A percentile compares a stretch with the other conserved stretches of the same genome.
phyloP scores from a whole-genome alignment of 2,329 filamentous ascomycete genomes.

The Fusarium sp. region DNA sequence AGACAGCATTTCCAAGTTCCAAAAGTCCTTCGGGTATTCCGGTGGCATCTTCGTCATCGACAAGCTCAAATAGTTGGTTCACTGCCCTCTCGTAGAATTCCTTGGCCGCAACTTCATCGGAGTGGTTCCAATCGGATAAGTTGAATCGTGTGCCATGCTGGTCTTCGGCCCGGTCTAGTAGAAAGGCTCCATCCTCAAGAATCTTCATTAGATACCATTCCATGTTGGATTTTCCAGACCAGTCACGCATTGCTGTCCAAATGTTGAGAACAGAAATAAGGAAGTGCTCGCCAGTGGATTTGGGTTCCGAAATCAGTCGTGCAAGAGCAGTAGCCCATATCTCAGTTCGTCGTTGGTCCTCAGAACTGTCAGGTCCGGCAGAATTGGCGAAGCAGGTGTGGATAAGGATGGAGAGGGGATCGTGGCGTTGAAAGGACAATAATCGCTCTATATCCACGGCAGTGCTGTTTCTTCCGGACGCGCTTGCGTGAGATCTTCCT shows the following conservation, averaged over 20 bases:
- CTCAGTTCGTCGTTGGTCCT: conserved; percentile 84
- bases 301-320: conserved; percentile 83
- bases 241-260: conserved; percentile 89
- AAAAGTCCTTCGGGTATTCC: conserved; percentile 90
- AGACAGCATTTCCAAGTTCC: conserved; percentile 86
- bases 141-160: conserved; percentile 80
- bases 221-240: conserved; percentile 90
- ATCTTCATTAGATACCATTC: conserved; percentile 97
- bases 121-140: conserved; percentile 79
- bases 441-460: conserved; percentile 82
- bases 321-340: conserved; percentile 93
- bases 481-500: conserved; percentile 61
- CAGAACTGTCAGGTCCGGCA: conserved; percentile 83
- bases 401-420: conserved; percentile 86
- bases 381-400: conserved; percentile 93
- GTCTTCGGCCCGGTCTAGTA: conserved; percentile 88
- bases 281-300: conserved; percentile 83
- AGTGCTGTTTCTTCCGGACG: conserved; percentile 63
- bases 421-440: conserved; percentile 89
- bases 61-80: conserved; percentile 84
- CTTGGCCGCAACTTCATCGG: conserved; percentile 86
- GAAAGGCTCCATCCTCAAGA: conserved; percentile 90
- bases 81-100: conserved; percentile 91
- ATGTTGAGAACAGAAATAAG: conserved; percentile 88
- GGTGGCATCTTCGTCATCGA: conserved; percentile 87